Conservation (phyloP, 208 protist species). For the Herpetomonas tarakana region DNA sequence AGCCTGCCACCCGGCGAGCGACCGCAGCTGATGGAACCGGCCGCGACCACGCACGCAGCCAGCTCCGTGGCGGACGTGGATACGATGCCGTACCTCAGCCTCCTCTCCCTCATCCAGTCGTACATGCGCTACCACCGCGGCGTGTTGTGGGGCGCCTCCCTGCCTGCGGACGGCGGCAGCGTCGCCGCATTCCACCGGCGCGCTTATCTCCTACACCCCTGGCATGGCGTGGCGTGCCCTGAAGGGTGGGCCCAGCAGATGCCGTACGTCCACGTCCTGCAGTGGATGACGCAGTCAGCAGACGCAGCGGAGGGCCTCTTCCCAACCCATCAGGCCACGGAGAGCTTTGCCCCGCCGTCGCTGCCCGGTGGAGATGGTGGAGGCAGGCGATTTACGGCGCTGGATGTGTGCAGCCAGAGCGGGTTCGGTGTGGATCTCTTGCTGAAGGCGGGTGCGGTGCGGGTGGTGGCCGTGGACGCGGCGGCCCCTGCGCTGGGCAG, state of each 20-base stretch:
- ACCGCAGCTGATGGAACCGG: not conserved
- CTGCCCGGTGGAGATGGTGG: not conserved
- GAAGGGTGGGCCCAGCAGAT: constrained; percentile 51
- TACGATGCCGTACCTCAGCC: constrained; percentile 41
- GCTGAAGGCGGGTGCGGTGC: constrained; percentile 49
- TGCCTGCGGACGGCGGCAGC: not conserved
- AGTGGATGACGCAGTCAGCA: constrained; percentile 43
- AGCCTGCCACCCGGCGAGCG: constrained; percentile 10
- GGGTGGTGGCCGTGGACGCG: constrained; percentile 51
- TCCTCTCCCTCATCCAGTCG: constrained; percentile 52
- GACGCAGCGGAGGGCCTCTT: constrained; percentile 16
- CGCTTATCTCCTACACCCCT: constrained; percentile 64
- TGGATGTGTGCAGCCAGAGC: constrained; percentile 77
- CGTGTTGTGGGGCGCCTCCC: constrained; percentile 60
- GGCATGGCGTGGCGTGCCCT: constrained; percentile 64
- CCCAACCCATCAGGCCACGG: constrained; percentile 30
- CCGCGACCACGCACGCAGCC: not conserved
- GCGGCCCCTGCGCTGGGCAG: constrained; percentile 31
- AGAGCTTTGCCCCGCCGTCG: constrained; percentile 27
- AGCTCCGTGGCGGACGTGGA: constrained; percentile 3
- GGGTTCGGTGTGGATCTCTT: constrained; percentile 64
- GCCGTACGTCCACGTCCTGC: constrained; percentile 78
- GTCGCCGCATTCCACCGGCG: constrained; percentile 35
- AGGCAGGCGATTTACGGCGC: constrained; percentile 36
- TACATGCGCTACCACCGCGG: constrained; percentile 77